Percentiles rank a stretch among this genome's conserved stretches.
phyloP scores from a whole-genome alignment of 805 yeast species.

The Nakazawaea holstii region DNA sequence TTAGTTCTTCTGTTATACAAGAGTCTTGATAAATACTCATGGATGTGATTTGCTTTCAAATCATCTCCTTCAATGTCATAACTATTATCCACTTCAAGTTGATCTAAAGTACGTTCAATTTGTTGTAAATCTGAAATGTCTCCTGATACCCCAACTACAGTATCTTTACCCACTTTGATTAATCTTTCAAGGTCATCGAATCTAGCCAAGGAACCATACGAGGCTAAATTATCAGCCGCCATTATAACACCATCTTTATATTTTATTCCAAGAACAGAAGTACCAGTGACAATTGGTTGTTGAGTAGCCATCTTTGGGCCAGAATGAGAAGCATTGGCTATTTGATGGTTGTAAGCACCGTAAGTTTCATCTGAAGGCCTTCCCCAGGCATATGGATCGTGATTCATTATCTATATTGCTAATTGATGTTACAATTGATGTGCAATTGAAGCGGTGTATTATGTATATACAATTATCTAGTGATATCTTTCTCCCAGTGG shows the following conservation, averaged over 20 bases:
- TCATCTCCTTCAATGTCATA: constrained; percentile 67
- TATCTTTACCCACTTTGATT: constrained; percentile 74
- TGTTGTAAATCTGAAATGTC: constrained; percentile 93
- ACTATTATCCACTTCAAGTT: constrained; percentile 69
- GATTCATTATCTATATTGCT: constrained; percentile 61
- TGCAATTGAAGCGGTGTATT: too few relatives aligned
- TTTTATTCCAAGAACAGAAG: constrained; percentile 89
- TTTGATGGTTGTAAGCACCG: constrained; percentile 72
- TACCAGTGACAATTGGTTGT: constrained; percentile 93
- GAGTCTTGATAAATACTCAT: constrained; percentile 79
- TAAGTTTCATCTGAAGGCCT: constrained; percentile 82
- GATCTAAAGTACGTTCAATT: constrained; percentile 67
- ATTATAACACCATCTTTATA: constrained; percentile 85
- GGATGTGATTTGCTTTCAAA: constrained; percentile 81
- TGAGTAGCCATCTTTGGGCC: constrained; percentile 80
- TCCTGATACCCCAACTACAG: constrained; percentile 91
- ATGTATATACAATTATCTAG: too few relatives aligned
- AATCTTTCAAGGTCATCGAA: constrained; percentile 83
- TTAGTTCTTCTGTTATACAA: constrained; percentile 85
- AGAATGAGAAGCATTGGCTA: constrained; percentile 50
- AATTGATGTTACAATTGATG: not conserved
- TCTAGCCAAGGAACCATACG: constrained; percentile 90
- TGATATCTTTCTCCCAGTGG: too few relatives aligned
- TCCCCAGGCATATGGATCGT: constrained; percentile 95
- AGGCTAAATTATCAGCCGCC: constrained; percentile 92